Conservation (phyloP, 495 filamentous ascomycete species). For the Hypoxylon rickii region DNA sequence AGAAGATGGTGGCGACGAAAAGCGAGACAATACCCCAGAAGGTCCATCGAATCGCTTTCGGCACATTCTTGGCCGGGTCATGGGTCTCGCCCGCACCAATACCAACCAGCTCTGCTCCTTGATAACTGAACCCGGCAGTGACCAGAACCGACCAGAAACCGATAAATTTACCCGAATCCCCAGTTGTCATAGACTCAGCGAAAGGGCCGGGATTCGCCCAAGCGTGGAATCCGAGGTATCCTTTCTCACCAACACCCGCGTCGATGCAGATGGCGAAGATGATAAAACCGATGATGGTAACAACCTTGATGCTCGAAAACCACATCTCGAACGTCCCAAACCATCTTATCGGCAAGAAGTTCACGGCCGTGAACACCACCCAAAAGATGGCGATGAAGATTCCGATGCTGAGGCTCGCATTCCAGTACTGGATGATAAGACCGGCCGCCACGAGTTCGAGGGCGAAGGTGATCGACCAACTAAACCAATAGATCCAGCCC, state of each 20-base stretch:
- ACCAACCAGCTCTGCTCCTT: constrained; percentile 65
- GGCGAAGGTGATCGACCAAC: constrained; percentile 65
- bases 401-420: constrained; percentile 56
- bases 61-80: constrained; percentile 62
- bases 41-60: constrained; percentile 54
- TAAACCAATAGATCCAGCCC: constrained; percentile 67
- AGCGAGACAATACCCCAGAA: constrained; percentile 68
- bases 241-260: constrained; percentile 67
- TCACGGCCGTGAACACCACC: constrained; percentile 66
- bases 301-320: constrained; percentile 75
- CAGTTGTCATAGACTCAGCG: constrained; percentile 54
- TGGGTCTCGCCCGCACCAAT: constrained; percentile 69
- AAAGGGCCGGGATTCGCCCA: constrained; percentile 75
- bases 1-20: constrained; percentile 69
- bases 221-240: constrained; percentile 71
- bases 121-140: constrained; percentile 53
- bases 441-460: constrained; percentile 77
- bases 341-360: constrained; percentile 68
- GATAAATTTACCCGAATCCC: constrained; percentile 50
- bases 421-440: constrained; percentile 77
- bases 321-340: constrained; percentile 79
- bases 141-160: constrained; percentile 54
- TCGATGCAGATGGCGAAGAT: constrained; percentile 69
- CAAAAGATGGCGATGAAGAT: constrained; percentile 81
- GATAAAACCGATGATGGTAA: constrained; percentile 72